A percentile compares a stretch with the other conserved stretches of the same genome.
phyloP scores from a whole-genome alignment of 139 green algal species.

The Microglena sp. region DNA sequence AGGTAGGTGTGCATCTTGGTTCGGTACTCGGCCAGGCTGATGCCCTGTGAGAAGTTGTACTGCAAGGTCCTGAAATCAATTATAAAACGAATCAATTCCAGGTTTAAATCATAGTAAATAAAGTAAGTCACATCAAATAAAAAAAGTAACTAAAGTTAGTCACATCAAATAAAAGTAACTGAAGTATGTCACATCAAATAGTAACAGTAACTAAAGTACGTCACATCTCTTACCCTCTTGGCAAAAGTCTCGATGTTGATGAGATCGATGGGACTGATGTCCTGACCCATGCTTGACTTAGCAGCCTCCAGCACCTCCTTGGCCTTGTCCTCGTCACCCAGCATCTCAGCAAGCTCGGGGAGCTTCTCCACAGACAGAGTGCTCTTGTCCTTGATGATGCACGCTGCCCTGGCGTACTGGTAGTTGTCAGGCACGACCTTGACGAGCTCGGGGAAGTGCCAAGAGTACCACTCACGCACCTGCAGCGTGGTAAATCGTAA shows the following conservation, averaged over 20 bases:
- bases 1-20: conserved; percentile 65
- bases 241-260: conserved; percentile 98
- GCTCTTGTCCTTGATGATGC: conserved; percentile 73
- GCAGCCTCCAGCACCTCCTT: conserved; percentile 65
- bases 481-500: neutral
- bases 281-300: conserved; percentile 76
- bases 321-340: conserved; percentile 79
- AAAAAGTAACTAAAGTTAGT: too few species aligned
- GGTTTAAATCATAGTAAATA: too few species aligned
- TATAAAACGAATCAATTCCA: too few species aligned
- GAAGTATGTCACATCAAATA: too few species aligned
- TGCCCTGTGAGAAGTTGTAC: too few species aligned
- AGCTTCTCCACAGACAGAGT: conserved; percentile 52
- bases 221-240: too few species aligned
- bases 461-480: conserved; percentile 71
- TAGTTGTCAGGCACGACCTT: conserved; percentile 96
- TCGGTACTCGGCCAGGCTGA: conserved; percentile 89
- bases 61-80: too few species aligned
- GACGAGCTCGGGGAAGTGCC: conserved; percentile 98
- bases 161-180: too few species aligned
- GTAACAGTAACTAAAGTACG: too few species aligned
- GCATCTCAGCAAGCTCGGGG: conserved; percentile 66
- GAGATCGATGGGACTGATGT: conserved; percentile 95
- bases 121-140: too few species aligned
- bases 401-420: conserved; percentile 74